These are phyloP conservation scores for Phaeosphaeriaceae sp. DNA, from an alignment of 2,329 filamentous ascomycete genomes.

Conservation along the genomic window DNA sequence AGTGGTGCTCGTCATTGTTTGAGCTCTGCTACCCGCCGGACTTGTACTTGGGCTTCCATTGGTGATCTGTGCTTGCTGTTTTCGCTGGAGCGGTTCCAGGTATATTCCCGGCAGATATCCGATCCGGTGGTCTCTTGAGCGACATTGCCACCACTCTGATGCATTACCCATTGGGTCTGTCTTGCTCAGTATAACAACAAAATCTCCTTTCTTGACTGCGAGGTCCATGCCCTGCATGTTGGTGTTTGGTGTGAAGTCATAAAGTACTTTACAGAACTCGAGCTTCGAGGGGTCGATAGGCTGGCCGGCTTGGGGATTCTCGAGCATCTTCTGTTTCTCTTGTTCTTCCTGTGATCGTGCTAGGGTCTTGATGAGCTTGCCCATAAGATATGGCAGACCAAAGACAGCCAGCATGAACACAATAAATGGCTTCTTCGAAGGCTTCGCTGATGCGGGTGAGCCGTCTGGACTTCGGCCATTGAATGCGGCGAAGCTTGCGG, in stretches of 20 bases:
- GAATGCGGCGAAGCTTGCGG: conserved; percentile 89
- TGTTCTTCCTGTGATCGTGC: conserved; percentile 87
- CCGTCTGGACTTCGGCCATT: conserved; percentile 76
- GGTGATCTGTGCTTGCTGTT: conserved; percentile 56
- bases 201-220: conserved; percentile 90
- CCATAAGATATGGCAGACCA: conserved; percentile 94
- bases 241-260: conserved; percentile 87
- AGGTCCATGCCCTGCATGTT: conserved; percentile 79
- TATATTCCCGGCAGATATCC: conserved; percentile 94
- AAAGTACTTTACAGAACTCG: conserved; percentile 93
- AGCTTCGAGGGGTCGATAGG: conserved; percentile 86
- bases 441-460: conserved; percentile 68
- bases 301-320: conserved; percentile 54
- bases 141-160: conserved; percentile 97
- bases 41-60: conserved; percentile 50
- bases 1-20: conserved; percentile 61
- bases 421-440: conserved; percentile 92
- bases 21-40: conserved; percentile 57
- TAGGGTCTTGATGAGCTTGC: conserved; percentile 88
- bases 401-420: conserved; percentile 96
- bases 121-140: conserved; percentile 85
- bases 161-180: conserved; percentile 89
- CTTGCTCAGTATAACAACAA: conserved; percentile 93
- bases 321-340: conserved; percentile 66
- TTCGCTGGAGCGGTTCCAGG: conserved; percentile 75